These are phyloP conservation scores for Lachnellula suecica DNA, from an alignment of 2,329 filamentous ascomycete genomes.

Conservation along the genomic window DNA sequence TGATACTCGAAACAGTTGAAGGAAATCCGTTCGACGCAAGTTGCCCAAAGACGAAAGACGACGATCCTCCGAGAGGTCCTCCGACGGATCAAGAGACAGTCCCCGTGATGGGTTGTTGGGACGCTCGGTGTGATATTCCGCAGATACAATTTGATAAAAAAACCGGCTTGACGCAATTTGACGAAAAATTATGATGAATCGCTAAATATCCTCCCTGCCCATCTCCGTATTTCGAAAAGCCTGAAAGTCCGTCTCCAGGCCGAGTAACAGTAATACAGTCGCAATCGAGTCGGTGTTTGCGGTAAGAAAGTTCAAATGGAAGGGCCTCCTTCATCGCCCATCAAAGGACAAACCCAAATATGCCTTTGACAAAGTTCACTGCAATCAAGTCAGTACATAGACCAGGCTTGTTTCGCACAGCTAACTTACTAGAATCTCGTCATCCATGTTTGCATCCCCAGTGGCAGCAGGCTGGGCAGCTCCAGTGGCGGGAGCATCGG, in stretches of 20 bases:
- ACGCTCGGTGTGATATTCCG: not conserved
- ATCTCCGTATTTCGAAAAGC: conserved; percentile 13
- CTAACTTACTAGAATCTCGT: conserved; percentile 50
- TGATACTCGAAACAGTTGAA: not conserved
- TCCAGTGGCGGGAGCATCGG: conserved; percentile 37
- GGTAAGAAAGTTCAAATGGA: conserved; percentile 10
- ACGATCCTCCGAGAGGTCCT: too few species aligned
- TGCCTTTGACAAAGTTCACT: conserved; percentile 6
- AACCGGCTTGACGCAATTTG: conserved; percentile 1
- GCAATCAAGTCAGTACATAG: conserved; percentile 3
- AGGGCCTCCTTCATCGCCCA: not conserved
- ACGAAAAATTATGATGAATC: conserved; percentile 11
- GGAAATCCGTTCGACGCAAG: not conserved
- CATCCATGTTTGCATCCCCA: conserved; percentile 64
- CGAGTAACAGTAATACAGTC: conserved; percentile 16
- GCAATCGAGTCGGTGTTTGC: conserved; percentile 1
- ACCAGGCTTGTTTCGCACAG: not conserved
- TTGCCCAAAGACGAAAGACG: too few species aligned
- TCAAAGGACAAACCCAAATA: not conserved
- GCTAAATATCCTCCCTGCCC: conserved; percentile 6
- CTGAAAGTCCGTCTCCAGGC: conserved; percentile 2
- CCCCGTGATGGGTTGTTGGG: not conserved
- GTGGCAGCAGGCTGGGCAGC: conserved; percentile 30
- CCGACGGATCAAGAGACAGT: not conserved
- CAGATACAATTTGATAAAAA: conserved; percentile 17